Evolutionary conservation across 192 early-diverging fungal genomes (phyloP).

Genomic region (Rhizoclosmatium sp.): DNA sequence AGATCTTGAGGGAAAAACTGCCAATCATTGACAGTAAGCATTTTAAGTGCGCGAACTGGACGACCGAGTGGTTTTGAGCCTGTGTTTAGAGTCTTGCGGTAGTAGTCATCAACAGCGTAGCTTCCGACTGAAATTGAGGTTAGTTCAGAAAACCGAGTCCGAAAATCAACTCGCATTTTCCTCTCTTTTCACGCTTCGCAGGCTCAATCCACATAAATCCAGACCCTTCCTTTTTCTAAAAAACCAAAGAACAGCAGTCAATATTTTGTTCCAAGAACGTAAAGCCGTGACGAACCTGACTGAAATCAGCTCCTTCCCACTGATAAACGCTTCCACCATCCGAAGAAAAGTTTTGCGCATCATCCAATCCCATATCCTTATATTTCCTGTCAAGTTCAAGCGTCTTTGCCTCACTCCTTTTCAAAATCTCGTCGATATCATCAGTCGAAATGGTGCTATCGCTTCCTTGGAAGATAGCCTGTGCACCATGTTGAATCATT

Average conservation of each 20-base stretch:
- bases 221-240: constrained; percentile 51
- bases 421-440: constrained; percentile 86
- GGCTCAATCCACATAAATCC: constrained; percentile 92
- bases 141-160: neutral
- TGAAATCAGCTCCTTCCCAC: constrained; percentile 97
- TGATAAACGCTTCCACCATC: constrained; percentile 81
- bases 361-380: constrained; percentile 88
- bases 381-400: constrained; percentile 89
- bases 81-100: constrained; percentile 82
- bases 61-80: constrained; percentile 62
- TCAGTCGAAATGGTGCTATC: constrained; percentile 77
- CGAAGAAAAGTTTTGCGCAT: constrained; percentile 85
- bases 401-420: constrained; percentile 87
- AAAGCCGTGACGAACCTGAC: constrained; percentile 37
- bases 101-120: constrained; percentile 92
- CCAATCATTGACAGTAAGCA: constrained; percentile 70
- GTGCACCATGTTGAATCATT: constrained; percentile 98
- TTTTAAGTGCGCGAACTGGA: constrained; percentile 62
- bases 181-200: constrained; percentile 90
- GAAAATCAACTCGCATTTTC: constrained; percentile 35
- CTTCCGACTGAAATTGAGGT: constrained; percentile 55
- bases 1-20: constrained; percentile 91
- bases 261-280: neutral
- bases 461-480: constrained; percentile 76
- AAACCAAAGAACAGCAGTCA: neutral